phyloP scores from a whole-genome alignment of 768 basidiomycete species.

The Peribolospora kevripleyi region DNA sequence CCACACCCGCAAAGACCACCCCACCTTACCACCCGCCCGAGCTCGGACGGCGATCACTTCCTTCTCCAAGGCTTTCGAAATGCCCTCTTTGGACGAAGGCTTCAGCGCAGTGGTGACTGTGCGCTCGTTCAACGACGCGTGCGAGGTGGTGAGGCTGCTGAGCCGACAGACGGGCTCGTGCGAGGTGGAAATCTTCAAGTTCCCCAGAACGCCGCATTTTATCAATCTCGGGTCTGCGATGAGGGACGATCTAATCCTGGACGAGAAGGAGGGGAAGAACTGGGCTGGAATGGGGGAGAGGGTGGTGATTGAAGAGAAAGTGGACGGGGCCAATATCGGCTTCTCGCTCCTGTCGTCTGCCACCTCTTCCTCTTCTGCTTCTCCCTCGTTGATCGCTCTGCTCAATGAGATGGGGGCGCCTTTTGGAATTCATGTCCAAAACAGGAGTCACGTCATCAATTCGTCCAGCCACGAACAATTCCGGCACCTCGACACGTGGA shows the following conservation, averaged over 20 bases:
- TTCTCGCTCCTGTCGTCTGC: conserved; percentile 32
- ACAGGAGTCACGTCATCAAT: conserved; percentile 37
- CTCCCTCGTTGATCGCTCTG: too few relatives aligned
- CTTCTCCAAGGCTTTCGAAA: conserved; percentile 27
- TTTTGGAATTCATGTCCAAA: conserved; percentile 28
- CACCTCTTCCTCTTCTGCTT: too few relatives aligned
- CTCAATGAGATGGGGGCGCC: too few relatives aligned
- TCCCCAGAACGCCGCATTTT: conserved; percentile 37
- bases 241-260: conserved; percentile 26
- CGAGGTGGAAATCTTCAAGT: conserved; percentile 23
- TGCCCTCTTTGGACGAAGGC: conserved; percentile 30
- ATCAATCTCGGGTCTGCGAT: conserved; percentile 35
- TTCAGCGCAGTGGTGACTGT: conserved; percentile 30
- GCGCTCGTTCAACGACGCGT: conserved; percentile 29
- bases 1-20: conserved; percentile 34
- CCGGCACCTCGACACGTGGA: conserved; percentile 33
- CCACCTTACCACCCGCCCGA: conserved; percentile 33
- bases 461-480: conserved; percentile 36
- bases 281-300: too few relatives aligned
- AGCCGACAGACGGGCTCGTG: too few relatives aligned
- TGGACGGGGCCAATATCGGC: conserved; percentile 45
- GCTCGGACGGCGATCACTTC: conserved; percentile 34
- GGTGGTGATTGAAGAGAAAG: conserved; percentile 36
- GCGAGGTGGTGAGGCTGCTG: conserved; percentile 26
- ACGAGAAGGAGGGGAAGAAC: too few relatives aligned